Percentiles rank a stretch among this genome's conserved stretches.
Conservation (phyloP, 352 stramenopile species). For the Thraustotheca clavata region DNA sequence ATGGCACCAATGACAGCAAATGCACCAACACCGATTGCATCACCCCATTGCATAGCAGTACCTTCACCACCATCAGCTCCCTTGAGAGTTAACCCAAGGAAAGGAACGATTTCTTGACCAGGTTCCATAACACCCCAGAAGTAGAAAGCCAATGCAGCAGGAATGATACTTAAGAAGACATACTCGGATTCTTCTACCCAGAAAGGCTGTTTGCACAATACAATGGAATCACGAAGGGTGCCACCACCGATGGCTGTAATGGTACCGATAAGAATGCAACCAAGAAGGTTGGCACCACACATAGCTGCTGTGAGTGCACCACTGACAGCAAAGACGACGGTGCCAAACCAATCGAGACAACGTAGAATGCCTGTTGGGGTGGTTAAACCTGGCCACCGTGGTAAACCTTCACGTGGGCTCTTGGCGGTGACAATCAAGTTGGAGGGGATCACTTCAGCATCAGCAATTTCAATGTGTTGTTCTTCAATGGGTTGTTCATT, state of each 20-base stretch:
- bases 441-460: too few relatives aligned
- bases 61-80: constrained; percentile 22
- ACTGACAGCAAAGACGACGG: constrained; percentile 28
- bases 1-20: constrained; percentile 37
- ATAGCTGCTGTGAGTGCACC: constrained; percentile 27
- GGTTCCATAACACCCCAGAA: constrained; percentile 25
- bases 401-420: constrained; percentile 7
- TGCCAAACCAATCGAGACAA: constrained; percentile 21
- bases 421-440: too few relatives aligned
- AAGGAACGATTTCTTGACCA: neutral
- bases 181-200: constrained; percentile 39
- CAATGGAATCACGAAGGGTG: constrained; percentile 30
- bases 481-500: too few relatives aligned
- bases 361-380: constrained; percentile 11
- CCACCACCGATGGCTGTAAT: constrained; percentile 34
- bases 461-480: too few relatives aligned
- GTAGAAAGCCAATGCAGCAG: constrained; percentile 26
- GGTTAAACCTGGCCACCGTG: constrained; percentile 1
- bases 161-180: constrained; percentile 26
- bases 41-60: constrained; percentile 16
- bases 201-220: constrained; percentile 33
- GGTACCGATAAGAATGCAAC: constrained; percentile 31
- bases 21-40: constrained; percentile 33
- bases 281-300: constrained; percentile 30
- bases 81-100: constrained; percentile 11